Base-by-base conservation (phyloP, 202 grass and related monocot species). In the Schoenoplectus triqueter region DNA sequence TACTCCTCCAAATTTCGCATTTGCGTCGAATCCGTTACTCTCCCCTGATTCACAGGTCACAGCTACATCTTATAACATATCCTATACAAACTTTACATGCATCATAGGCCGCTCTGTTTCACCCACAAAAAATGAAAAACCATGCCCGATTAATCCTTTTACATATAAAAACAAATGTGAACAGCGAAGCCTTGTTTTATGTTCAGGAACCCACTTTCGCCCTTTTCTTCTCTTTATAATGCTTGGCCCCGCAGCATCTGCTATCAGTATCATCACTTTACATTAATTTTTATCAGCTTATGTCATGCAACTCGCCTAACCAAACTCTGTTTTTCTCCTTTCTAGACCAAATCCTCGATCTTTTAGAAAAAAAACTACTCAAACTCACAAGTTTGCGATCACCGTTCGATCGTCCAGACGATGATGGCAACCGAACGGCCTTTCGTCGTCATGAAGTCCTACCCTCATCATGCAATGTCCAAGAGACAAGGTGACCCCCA, bases 1-100 rank as follows among this genome's bases (percentile, higher is more conserved):
- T 64, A 8, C 46, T 65, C 66, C 19, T 88, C 81, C 40, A 83
- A 62, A 80, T 78, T 69, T 69, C 51, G 82, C 72, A 80, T 81
- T 31, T 56, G 67, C 47, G 78, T 47, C 56, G 80, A 84, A n/a
- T 59, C 67, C 69, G 18, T 78, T 18, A 55, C 31, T 42, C 61
- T 39, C 62, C 56, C 80, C 66, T 84, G 40, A 68, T 61, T 77
- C 72, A 70, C 68, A 69, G 83, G 69, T 81, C 72, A 70, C 68
- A 69, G 83, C 78, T 81, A 84, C 56, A 60, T 63, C 76, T 72
- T 81, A 66, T 80, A 82, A 83, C 47, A 39, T 87, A 88, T 87
- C 90, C 88, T 98, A 89, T 96, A 94, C 90, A 96, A 88, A 94
- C 87, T 92, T 91, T 94, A 94, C 90, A 94, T 90, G 87, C 84